Percentiles rank a stretch among this genome's conserved stretches.
Conservation (phyloP, 208 protist genomes). For the Strigomonas culicis region DNA sequence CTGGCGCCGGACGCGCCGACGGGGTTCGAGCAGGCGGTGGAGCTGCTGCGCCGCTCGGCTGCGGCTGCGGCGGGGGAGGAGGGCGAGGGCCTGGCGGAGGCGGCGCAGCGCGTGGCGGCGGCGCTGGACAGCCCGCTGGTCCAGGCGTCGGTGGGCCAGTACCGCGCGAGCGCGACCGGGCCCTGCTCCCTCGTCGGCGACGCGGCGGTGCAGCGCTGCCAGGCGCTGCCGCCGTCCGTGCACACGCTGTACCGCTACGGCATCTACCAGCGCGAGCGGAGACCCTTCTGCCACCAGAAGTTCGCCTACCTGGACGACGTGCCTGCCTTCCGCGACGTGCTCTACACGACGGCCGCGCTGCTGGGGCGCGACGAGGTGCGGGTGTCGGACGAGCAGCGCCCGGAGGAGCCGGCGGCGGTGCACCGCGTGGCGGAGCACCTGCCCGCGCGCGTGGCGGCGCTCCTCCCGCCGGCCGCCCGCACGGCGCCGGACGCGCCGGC, state of each 20-base stretch:
- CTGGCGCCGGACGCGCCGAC: background rate
- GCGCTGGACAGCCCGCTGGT: too few relatives aligned
- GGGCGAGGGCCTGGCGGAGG: background rate
- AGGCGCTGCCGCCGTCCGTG: background rate
- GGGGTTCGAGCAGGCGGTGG: background rate
- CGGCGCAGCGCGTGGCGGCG: background rate
- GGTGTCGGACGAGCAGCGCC: constrained; percentile 2
- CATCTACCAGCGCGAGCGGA: background rate
- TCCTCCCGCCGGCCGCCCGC: background rate
- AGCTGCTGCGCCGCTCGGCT: constrained; percentile 10
- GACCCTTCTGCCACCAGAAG: background rate
- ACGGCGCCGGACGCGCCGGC: background rate
- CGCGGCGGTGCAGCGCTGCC: background rate
- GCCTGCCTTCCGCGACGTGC: background rate
- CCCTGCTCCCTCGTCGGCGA: too few relatives aligned
- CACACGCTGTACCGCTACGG: constrained; percentile 7
- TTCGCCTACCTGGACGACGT: constrained; percentile 4
- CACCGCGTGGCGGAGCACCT: background rate
- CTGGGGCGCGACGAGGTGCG: background rate
- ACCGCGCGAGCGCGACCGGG: too few relatives aligned
- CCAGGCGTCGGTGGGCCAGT: too few relatives aligned
- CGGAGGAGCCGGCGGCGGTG: background rate
- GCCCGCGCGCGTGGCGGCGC: background rate
- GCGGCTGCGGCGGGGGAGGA: background rate
- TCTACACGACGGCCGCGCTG: background rate